Percentiles rank a stretch among this genome's conserved stretches.
These are phyloP conservation scores for Amphichorda felina DNA, from an alignment of 2,329 filamentous ascomycete genomes.

Conservation along the genomic window DNA sequence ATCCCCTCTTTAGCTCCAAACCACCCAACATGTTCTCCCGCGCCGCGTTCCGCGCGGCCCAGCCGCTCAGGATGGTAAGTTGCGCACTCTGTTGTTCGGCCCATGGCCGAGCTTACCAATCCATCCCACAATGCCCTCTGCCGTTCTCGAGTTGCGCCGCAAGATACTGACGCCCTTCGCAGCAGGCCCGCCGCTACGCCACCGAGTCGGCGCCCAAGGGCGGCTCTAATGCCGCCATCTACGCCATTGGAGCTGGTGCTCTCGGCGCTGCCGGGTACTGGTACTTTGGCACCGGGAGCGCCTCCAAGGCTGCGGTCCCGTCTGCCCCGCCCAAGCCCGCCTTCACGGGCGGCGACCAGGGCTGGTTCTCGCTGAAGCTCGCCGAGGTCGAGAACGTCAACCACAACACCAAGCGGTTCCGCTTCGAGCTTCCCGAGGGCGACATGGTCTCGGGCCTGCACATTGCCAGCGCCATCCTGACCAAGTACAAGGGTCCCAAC, in stretches of 20 bases:
- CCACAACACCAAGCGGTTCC: slow-evolving; percentile 89
- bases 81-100: slow-evolving; percentile 1
- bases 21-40: slow-evolving; percentile 19
- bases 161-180: slow-evolving; percentile 5
- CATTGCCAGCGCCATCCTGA: slow-evolving; percentile 78
- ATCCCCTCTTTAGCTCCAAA: not conserved
- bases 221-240: slow-evolving; percentile 47
- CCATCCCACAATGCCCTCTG: too few relatives aligned
- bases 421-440: slow-evolving; percentile 75
- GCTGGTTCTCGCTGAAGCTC: slow-evolving; percentile 73
- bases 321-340: slow-evolving; percentile 33
- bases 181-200: slow-evolving; percentile 53
- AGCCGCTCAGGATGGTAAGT: slow-evolving; percentile 54
- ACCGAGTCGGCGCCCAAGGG: slow-evolving; percentile 43
- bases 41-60: slow-evolving; percentile 49
- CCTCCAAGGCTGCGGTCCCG: slow-evolving; percentile 34
- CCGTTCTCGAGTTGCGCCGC: not conserved
- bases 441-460: slow-evolving; percentile 75
- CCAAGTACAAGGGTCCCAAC: slow-evolving; percentile 79
- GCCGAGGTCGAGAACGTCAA: slow-evolving; percentile 70
- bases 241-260: slow-evolving; percentile 45
- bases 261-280: slow-evolving; percentile 46
- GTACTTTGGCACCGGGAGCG: slow-evolving; percentile 41
- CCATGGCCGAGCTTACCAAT: slow-evolving; percentile 5
- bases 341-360: slow-evolving; percentile 79